Conservation (phyloP, 2,329 filamentous ascomycete genomes). For the Massarina eburnea region DNA sequence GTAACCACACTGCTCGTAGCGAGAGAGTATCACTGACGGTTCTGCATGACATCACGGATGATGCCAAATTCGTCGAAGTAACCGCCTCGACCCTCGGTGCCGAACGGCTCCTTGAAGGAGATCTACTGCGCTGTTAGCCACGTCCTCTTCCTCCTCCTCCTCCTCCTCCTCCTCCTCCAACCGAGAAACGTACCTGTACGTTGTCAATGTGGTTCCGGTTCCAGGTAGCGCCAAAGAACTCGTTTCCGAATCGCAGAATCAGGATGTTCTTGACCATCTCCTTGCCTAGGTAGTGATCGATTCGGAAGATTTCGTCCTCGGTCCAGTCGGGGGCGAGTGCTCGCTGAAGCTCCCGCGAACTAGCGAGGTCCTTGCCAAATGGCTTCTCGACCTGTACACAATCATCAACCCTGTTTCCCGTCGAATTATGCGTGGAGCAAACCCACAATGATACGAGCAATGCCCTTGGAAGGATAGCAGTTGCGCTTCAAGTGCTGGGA, state of each 20-base stretch:
- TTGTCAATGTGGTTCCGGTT: constrained; percentile 99
- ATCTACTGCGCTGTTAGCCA: constrained; percentile 57
- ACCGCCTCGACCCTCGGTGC: constrained; percentile 93
- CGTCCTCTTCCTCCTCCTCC: not conserved
- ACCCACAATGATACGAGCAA: constrained; percentile 89
- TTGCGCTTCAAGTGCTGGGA: constrained; percentile 96
- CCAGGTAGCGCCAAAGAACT: constrained; percentile 98
- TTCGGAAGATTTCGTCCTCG: constrained; percentile 98
- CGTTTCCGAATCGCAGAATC: constrained; percentile 96
- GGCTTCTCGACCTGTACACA: constrained; percentile 86
- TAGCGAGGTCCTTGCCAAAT: constrained; percentile 94
- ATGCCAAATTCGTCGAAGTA: constrained; percentile 99
- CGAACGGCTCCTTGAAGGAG: constrained; percentile 99
- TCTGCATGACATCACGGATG: constrained; percentile 99
- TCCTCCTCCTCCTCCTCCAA: not conserved
- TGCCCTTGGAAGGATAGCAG: constrained; percentile 89
- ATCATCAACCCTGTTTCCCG: constrained; percentile 16
- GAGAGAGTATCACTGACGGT: constrained; percentile 58
- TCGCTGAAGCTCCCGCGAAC: constrained; percentile 91
- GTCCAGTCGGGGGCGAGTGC: constrained; percentile 97
- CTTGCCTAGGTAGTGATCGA: constrained; percentile 99
- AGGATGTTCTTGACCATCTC: constrained; percentile 99
- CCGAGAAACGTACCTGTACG: constrained; percentile 63
- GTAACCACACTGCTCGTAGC: not conserved
- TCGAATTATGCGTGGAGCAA: constrained; percentile 2